Percentiles rank a stretch among this genome's conserved stretches.
phyloP scores from a whole-genome alignment of 2,329 filamentous ascomycete species.

The Fusarium agapanthi region DNA sequence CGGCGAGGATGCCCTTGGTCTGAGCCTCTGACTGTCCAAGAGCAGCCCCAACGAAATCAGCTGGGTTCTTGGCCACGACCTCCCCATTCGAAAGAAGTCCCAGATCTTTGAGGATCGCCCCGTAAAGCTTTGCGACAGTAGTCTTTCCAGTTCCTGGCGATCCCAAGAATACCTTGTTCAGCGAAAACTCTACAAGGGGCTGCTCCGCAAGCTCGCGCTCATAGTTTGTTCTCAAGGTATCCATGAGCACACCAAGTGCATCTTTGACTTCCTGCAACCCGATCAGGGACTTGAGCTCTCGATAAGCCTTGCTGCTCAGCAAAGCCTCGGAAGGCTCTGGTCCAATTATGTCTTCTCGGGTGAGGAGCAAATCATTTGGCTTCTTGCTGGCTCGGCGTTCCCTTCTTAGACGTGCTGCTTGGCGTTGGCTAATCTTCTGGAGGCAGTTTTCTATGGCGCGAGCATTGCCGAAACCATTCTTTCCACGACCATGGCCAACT shows the following conservation, averaged over 20 bases:
- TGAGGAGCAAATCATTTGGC: constrained; percentile 68
- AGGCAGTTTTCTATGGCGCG: constrained; percentile 72
- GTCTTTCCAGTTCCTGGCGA: constrained; percentile 81
- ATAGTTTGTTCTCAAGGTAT: constrained; percentile 71
- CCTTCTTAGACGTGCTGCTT: constrained; percentile 62
- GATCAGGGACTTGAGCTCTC: constrained; percentile 63
- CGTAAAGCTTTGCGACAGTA: constrained; percentile 77
- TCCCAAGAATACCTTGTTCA: constrained; percentile 77
- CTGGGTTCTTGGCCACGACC: constrained; percentile 76
- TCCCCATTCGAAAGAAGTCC: constrained; percentile 74
- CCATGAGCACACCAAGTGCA: constrained; percentile 65
- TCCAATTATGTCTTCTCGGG: constrained; percentile 75
- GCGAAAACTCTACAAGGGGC: constrained; percentile 63
- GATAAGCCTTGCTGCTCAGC: constrained; percentile 63
- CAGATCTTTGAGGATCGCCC: constrained; percentile 71
- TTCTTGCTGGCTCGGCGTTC: constrained; percentile 52
- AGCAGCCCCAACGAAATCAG: constrained; percentile 73
- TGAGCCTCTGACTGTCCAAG: constrained; percentile 75
- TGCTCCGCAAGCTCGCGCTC: constrained; percentile 70
- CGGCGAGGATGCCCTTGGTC: constrained; percentile 75
- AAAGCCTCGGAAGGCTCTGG: constrained; percentile 68
- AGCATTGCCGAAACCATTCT: constrained; percentile 78
- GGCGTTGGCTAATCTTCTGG: constrained; percentile 62
- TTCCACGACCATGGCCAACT: constrained; percentile 68
- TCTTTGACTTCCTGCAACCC: constrained; percentile 71